A percentile compares a stretch with the other conserved stretches of the same genome.
Evolutionary conservation across 768 basidiomycete species (phyloP).

Genomic region (Fomitopsis serialis): DNA sequence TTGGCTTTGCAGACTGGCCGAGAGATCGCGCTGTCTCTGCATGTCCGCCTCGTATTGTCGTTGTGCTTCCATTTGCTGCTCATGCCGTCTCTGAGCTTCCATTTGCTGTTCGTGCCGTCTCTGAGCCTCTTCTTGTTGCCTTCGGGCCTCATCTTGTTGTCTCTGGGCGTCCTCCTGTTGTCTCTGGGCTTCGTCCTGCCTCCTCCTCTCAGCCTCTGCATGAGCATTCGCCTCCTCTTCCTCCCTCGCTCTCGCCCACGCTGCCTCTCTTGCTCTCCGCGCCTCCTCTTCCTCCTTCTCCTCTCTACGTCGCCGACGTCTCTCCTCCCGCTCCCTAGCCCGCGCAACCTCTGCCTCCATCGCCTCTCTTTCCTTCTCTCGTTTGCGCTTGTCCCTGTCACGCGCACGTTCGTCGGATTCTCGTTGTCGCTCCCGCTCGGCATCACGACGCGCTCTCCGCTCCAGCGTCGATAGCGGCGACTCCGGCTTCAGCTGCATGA

Average conservation of each 20-base stretch:
- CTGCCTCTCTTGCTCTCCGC: not conserved
- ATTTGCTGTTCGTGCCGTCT: not conserved
- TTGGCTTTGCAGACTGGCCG: not conserved
- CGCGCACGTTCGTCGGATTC: no score
- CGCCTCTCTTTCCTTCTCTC: not conserved
- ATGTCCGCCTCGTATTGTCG: not conserved
- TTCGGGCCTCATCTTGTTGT: not conserved
- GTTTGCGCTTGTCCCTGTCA: not conserved
- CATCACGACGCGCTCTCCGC: not conserved
- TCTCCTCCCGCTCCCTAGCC: not conserved
- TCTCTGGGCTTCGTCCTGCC: slow-evolving; percentile 1
- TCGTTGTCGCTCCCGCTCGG: not conserved
- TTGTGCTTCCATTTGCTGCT: not conserved
- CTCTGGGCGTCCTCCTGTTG: not conserved
- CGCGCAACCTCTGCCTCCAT: not conserved
- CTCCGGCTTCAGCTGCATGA: not conserved
- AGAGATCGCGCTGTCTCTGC: not conserved
- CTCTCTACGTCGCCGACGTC: not conserved
- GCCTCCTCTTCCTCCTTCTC: not conserved
- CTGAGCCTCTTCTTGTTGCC: not conserved
- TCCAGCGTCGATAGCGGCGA: not conserved
- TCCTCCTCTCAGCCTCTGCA: not conserved
- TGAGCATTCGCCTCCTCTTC: not conserved
- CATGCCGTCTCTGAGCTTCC: not conserved
- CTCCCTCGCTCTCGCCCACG: not conserved